Evolutionary conservation across 2,329 filamentous ascomycete species (phyloP).

Genomic region (Colletotrichum brevisporum): DNA sequence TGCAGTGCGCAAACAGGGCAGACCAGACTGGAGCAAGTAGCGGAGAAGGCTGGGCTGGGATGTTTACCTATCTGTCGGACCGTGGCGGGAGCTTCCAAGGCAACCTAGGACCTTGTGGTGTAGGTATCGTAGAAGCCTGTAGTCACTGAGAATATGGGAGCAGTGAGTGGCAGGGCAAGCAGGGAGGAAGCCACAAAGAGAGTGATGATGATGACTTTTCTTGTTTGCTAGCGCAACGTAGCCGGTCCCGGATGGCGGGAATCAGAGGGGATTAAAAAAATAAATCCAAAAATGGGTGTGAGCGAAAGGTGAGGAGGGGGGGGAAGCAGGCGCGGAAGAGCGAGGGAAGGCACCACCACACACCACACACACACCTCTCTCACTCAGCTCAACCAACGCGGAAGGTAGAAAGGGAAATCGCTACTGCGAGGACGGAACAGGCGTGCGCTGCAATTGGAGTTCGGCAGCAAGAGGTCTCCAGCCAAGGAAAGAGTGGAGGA

Average conservation of each 20-base stretch:
- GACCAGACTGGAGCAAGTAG: constrained; percentile 2
- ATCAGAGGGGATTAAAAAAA: constrained; percentile 8
- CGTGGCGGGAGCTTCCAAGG: constrained; percentile 13
- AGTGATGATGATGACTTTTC: constrained; percentile 37
- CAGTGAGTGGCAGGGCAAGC: constrained; percentile 6
- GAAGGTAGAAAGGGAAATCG: constrained; percentile 12
- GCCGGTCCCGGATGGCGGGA: constrained; percentile 29
- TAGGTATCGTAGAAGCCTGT: neutral
- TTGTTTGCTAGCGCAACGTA: constrained; percentile 25
- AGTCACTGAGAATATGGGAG: neutral
- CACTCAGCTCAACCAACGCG: constrained; percentile 9
- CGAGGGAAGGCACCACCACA: constrained; percentile 12
- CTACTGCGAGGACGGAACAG: constrained; percentile 19
- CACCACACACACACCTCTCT: neutral
- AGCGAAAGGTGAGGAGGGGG: constrained; percentile 7
- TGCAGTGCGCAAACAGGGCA: neutral
- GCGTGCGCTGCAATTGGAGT: constrained; percentile 28
- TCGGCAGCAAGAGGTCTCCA: constrained; percentile 29
- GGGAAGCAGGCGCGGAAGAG: constrained; percentile 5
- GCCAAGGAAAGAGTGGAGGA: constrained; percentile 36
- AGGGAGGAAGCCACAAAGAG: constrained; percentile 34
- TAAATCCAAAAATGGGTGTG: neutral
- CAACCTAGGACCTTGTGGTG: neutral
- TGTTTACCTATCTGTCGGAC: constrained; percentile 17
- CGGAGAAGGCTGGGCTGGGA: constrained; percentile 1